Evolutionary conservation across 371 early-diverging fungal genomes (phyloP).

Genomic region (Mortierella sp.): DNA sequence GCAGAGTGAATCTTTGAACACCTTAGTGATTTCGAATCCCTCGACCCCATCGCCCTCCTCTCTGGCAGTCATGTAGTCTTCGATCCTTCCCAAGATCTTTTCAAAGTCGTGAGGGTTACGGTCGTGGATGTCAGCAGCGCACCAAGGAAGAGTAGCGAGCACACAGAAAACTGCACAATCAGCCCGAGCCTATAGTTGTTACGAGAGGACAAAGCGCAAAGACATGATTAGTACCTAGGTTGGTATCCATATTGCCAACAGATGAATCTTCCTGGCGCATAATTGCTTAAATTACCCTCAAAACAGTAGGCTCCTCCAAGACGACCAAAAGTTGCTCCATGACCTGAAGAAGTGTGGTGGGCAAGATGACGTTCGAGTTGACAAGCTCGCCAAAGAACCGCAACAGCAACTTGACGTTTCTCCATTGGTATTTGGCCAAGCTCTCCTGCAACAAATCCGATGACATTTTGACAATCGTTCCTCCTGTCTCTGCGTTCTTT

Average conservation of each 20-base stretch:
- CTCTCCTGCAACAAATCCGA: constrained; percentile 66
- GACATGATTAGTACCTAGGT: background rate
- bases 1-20: constrained; percentile 65
- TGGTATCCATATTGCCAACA: background rate
- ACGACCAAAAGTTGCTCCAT: constrained; percentile 72
- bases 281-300: constrained; percentile 57
- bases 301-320: constrained; percentile 67
- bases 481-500: constrained; percentile 66
- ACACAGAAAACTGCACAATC: constrained; percentile 83
- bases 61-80: constrained; percentile 75
- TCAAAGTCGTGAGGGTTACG: constrained; percentile 72
- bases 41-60: constrained; percentile 55
- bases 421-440: constrained; percentile 68
- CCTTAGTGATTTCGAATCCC: constrained; percentile 65
- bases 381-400: constrained; percentile 89
- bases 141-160: constrained; percentile 84
- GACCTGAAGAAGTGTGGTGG: constrained; percentile 72
- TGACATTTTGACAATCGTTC: constrained; percentile 67
- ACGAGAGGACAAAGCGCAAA: background rate
- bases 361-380: constrained; percentile 80
- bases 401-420: constrained; percentile 80
- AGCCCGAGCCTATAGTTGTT: constrained; percentile 63
- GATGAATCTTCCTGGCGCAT: background rate
- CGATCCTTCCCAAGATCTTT: constrained; percentile 67
- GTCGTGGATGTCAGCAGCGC: constrained; percentile 61